These are phyloP conservation scores for Claviceps sp. DNA, from an alignment of 2,329 filamentous ascomycete species.

Conservation along the genomic window DNA sequence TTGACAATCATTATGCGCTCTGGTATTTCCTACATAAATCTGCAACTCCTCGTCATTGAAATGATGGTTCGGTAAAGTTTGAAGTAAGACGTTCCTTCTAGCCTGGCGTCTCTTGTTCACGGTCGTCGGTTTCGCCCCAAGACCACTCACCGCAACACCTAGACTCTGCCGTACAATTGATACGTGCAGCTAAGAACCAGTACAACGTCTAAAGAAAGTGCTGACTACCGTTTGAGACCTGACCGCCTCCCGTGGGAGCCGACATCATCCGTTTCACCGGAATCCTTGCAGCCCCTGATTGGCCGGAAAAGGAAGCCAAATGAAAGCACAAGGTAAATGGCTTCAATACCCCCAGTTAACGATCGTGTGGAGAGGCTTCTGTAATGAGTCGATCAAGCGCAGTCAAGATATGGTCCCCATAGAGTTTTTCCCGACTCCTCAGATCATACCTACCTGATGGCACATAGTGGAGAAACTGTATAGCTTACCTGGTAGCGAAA, in stretches of 20 bases:
- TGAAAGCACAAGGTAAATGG: no score
- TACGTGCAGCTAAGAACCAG: slow-evolving; percentile 12
- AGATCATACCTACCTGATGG: no score
- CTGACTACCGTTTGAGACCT: background rate
- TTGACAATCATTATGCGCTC: no score
- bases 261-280: slow-evolving; percentile 1
- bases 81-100: background rate
- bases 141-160: background rate
- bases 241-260: background rate
- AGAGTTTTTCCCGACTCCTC: background rate
- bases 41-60: no score
- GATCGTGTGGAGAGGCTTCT: background rate
- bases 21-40: no score
- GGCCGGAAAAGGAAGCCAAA: background rate
- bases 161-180: background rate
- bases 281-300: background rate
- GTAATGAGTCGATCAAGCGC: background rate
- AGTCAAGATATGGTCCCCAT: background rate
- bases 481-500: no score
- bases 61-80: background rate
- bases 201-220: slow-evolving; percentile 13
- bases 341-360: background rate
- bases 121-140: no score
- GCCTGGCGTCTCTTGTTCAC: background rate
- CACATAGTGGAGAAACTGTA: no score